Conservation (phyloP, 2,329 filamentous ascomycete genomes). For the Periconia sp. region DNA sequence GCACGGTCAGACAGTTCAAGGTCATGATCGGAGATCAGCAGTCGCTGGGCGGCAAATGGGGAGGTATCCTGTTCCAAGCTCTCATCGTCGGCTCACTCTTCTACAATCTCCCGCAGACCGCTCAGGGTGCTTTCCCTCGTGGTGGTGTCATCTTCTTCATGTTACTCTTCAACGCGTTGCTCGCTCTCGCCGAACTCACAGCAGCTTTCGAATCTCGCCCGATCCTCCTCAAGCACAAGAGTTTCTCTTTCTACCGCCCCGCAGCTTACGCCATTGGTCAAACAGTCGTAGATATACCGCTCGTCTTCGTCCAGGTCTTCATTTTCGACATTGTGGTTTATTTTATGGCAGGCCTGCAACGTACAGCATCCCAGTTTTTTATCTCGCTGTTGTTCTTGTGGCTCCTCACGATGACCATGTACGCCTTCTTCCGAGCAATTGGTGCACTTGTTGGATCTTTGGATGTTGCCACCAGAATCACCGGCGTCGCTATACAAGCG, state of each 20-base stretch:
- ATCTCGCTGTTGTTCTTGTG: constrained; percentile 66
- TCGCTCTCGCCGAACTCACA: constrained; percentile 63
- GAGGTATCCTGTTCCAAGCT: constrained; percentile 46
- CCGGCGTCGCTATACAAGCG: constrained; percentile 45
- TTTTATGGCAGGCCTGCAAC: constrained; percentile 60
- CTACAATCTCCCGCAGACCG: constrained; percentile 55
- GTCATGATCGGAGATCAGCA: constrained; percentile 58
- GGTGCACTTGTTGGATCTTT: constrained; percentile 39
- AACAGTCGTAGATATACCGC: constrained; percentile 59
- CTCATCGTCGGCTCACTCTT: constrained; percentile 51
- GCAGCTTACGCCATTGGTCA: constrained; percentile 62
- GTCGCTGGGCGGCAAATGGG: constrained; percentile 55
- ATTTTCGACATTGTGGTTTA: constrained; percentile 65
- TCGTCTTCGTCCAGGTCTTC: constrained; percentile 60
- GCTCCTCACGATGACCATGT: constrained; percentile 50
- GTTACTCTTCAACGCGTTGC: constrained; percentile 63
- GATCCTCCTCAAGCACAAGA: constrained; percentile 70
- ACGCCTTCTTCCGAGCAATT: constrained; percentile 44
- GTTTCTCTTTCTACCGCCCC: constrained; percentile 68
- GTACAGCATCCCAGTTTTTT: constrained; percentile 64
- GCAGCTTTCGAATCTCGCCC: constrained; percentile 63
- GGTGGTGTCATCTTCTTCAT: constrained; percentile 65
- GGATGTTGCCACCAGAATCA: constrained; percentile 43
- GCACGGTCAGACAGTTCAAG: constrained; percentile 47
- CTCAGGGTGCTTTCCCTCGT: constrained; percentile 59